These are phyloP conservation scores for Emergomyces pasteurianus DNA, from an alignment of 2,329 filamentous ascomycete genomes.

Conservation along the genomic window DNA sequence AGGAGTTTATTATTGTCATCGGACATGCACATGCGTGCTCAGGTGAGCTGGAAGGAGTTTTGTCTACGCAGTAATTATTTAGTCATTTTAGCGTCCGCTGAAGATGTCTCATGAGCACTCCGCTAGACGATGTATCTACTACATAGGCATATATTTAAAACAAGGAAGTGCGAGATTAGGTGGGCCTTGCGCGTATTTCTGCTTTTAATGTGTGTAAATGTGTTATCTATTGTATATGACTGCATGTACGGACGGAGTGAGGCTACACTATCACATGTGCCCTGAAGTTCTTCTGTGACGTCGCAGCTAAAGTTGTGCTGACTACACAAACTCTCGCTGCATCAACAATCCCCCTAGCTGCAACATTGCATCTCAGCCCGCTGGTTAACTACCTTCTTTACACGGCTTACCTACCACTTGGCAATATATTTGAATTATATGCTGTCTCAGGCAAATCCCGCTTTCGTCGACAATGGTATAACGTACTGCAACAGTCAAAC, in stretches of 20 bases:
- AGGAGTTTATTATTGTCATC: neutral
- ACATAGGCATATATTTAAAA: neutral
- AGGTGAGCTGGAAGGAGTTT: neutral
- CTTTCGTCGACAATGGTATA: slow-evolving; percentile 9
- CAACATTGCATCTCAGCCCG: neutral
- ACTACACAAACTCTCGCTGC: neutral
- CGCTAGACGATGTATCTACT: neutral
- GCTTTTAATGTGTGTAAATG: neutral
- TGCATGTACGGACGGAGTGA: neutral
- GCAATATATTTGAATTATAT: neutral
- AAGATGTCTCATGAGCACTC: neutral
- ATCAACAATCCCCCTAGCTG: neutral
- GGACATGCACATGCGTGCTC: neutral
- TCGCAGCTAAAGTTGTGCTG: neutral
- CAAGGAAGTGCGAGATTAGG: neutral
- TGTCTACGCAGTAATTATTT: neutral
- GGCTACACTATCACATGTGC: neutral
- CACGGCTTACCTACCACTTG: neutral
- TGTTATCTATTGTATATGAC: neutral
- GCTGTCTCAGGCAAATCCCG: neutral
- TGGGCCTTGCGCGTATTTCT: neutral
- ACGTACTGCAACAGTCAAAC: slow-evolving; percentile 2
- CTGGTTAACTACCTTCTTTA: neutral
- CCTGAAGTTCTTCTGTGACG: neutral
- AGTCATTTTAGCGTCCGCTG: neutral